Percentiles rank a stretch among this genome's conserved stretches.
phyloP scores from a whole-genome alignment of 345 rosid species.

The Eucalyptus decipiens region DNA sequence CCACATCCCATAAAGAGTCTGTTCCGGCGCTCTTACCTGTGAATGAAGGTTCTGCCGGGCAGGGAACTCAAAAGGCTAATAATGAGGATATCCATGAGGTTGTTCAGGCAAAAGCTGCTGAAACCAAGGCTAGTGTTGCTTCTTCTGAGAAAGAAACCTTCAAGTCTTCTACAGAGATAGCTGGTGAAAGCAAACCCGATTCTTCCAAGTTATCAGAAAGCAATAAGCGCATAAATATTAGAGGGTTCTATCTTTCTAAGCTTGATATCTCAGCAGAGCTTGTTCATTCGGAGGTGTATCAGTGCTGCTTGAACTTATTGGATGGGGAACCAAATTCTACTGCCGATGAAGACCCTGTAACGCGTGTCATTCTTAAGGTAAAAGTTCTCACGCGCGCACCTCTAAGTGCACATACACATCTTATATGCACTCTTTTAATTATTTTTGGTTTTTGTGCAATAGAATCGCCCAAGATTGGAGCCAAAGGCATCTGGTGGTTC shows the following conservation, averaged over 20 bases:
- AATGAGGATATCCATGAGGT: slow-evolving; percentile 23
- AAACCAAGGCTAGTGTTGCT: slow-evolving; percentile 20
- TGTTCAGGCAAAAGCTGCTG: slow-evolving; percentile 29
- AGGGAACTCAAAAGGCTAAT: slow-evolving; percentile 19
- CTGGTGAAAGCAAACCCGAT: slow-evolving; percentile 16
- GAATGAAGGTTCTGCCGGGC: slow-evolving; percentile 37
- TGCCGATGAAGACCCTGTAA: slow-evolving; percentile 22
- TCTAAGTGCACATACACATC: background rate
- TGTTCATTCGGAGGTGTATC: slow-evolving; percentile 48
- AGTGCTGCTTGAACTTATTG: slow-evolving; percentile 30
- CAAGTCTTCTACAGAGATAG: slow-evolving; percentile 11
- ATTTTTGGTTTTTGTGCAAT: background rate
- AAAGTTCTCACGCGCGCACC: background rate
- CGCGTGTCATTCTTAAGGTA: slow-evolving; percentile 65
- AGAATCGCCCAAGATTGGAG: slow-evolving; percentile 66
- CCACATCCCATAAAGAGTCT: slow-evolving; percentile 53
- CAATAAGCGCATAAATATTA: slow-evolving; percentile 6
- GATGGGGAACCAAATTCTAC: slow-evolving; percentile 13
- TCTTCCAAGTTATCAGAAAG: slow-evolving; percentile 16
- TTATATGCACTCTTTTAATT: background rate
- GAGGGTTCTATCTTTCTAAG: slow-evolving; percentile 59
- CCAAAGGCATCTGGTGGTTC: slow-evolving; percentile 30
- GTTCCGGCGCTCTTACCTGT: slow-evolving; percentile 26
- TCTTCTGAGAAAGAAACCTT: slow-evolving; percentile 35
- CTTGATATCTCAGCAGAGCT: slow-evolving; percentile 81